Percentiles rank a stretch among this genome's conserved stretches.
Conservation (phyloP, 2,329 filamentous ascomycete species). For the Stagonosporopsis cucurbitacearum region DNA sequence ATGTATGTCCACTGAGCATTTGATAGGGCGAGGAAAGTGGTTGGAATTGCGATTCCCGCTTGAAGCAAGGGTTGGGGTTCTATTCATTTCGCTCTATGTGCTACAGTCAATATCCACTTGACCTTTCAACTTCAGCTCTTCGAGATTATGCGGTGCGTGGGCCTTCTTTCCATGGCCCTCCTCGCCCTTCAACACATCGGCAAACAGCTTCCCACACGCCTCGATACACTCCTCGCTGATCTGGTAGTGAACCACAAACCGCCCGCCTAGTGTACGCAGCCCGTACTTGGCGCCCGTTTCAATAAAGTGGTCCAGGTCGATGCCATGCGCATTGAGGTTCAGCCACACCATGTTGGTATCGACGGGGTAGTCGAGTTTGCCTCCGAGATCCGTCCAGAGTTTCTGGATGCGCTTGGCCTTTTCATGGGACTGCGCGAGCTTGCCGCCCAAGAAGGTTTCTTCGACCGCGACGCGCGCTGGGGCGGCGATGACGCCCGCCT, state of each 20-base stretch:
- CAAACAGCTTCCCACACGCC: conserved; percentile 27
- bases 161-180: conserved; percentile 28
- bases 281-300: conserved; percentile 64
- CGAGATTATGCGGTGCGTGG: conserved; percentile 28
- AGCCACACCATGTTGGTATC: conserved; percentile 96
- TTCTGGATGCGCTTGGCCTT: conserved; percentile 67
- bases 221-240: conserved; percentile 69
- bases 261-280: conserved; percentile 61
- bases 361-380: conserved; percentile 70
- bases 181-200: conserved; percentile 30
- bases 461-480: conserved; percentile 79
- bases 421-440: conserved; percentile 65
- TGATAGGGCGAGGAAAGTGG: too few relatives aligned
- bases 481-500: conserved; percentile 77
- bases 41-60: too few relatives aligned
- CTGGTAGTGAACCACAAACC: conserved; percentile 76
- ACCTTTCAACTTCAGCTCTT: conserved; percentile 39
- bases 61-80: too few relatives aligned
- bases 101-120: conserved; percentile 21
- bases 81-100: not conserved
- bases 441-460: conserved; percentile 76
- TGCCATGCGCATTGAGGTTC: conserved; percentile 68
- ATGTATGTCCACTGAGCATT: too few relatives aligned
- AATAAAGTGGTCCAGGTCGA: conserved; percentile 61
- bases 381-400: conserved; percentile 73